Base-by-base conservation (phyloP, 805 yeast species). In the Yamadazyma olivae region DNA sequence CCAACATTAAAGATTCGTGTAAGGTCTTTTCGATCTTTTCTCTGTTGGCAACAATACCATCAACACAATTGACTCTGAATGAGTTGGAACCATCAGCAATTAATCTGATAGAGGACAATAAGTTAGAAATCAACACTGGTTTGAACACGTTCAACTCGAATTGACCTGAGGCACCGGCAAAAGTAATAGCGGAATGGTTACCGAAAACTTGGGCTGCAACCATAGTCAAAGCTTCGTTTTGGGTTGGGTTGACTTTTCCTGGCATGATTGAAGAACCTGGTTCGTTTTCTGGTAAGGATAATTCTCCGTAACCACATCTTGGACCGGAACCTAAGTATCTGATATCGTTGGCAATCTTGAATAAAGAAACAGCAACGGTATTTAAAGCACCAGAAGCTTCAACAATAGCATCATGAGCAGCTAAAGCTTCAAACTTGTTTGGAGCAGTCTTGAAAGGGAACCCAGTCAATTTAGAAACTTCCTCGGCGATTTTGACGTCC, bases 261-360 rank as follows among this genome's bases (percentile, higher is more conserved):
- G 99, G 99, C 99, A 93, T 93, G 67, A 93, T 93, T 19, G 97
- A 89, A 41, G 97, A 88, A 58, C 99, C 99, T 39, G 99, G 99
- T 73, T 93, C 99, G 67, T 93, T 93, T 73, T 91, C 98, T 46
- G 99, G 99, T 52, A 93, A 74, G 18, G 88, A 59, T 51, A 93
- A 79, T 70, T 93, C 99, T 39, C 97, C 97, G 70, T 93, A 93
- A 46, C 99, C 99, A 70, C 99, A 93, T 73, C 99, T 84, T 60
- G 99, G 99, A 56, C 99, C 99, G 31, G 96, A 87, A 47, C 98
- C 99, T 53, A 93, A 79, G 77, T 93, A 93, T 70, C 99, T 79
- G 64, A 93, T 93, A 64, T 93, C 99, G 67, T 93, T 88, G 54
- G 97, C 98, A 53, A 93, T 93, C 77, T 93, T 93, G 82, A 72